Conservation (phyloP, 768 basidiomycete species). For the Phlebiopsis flavidoalba region DNA sequence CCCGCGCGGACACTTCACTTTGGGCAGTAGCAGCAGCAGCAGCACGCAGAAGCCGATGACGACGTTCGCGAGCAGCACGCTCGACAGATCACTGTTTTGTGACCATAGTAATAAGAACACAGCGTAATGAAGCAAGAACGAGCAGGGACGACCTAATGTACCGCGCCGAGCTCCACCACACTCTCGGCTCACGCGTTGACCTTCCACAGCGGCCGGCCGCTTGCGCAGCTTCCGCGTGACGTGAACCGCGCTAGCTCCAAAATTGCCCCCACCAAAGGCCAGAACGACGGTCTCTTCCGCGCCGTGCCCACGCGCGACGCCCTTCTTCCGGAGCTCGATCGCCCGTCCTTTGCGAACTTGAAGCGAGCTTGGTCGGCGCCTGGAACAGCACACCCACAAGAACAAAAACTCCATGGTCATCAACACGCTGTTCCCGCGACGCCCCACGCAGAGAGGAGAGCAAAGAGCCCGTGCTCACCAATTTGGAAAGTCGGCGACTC, state of each 20-base stretch:
- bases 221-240: conserved; percentile 80
- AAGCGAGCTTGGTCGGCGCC: conserved; percentile 84
- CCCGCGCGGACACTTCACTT: neutral
- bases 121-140: conserved; percentile 9
- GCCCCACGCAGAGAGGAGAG: neutral
- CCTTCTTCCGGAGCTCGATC: conserved; percentile 76
- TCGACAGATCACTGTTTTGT: neutral
- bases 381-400: conserved; percentile 19
- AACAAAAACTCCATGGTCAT: neutral
- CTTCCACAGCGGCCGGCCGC: conserved; percentile 38
- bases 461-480: conserved; percentile 37
- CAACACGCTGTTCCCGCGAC: neutral
- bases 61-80: neutral
- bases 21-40: neutral
- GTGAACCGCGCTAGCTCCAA: conserved; percentile 73
- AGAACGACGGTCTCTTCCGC: conserved; percentile 90
- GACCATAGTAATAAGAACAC: conserved; percentile 5
- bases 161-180: neutral
- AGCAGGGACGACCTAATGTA: conserved; percentile 9
- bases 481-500: conserved; percentile 79
- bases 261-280: conserved; percentile 72
- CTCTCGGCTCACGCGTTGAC: conserved; percentile 23
- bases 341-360: conserved; percentile 90
- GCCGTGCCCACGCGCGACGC: conserved; percentile 56
- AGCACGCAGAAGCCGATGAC: neutral